Percentiles rank a stretch among this genome's conserved stretches.
These are phyloP conservation scores for Pichia terricola DNA, from an alignment of 1,139 yeast species.

Conservation along the genomic window DNA sequence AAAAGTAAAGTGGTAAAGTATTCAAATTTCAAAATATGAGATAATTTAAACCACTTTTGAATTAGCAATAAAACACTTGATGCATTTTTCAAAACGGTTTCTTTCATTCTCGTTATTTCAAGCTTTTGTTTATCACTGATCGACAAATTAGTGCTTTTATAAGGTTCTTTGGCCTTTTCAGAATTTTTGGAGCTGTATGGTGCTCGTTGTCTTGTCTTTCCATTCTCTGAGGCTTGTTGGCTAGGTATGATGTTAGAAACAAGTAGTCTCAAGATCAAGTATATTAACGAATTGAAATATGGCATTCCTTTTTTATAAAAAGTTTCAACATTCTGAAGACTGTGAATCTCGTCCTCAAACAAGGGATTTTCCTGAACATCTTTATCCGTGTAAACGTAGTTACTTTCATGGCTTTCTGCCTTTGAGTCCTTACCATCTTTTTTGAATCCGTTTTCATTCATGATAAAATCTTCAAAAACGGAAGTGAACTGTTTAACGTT, in stretches of 20 bases:
- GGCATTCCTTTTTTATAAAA: constrained; percentile 48
- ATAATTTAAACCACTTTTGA: constrained; percentile 68
- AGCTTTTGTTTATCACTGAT: constrained; percentile 30
- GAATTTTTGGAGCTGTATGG: constrained; percentile 1
- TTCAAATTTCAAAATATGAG: constrained; percentile 72
- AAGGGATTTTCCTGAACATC: constrained; percentile 27
- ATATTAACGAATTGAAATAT: constrained; percentile 51
- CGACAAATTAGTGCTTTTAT: constrained; percentile 8
- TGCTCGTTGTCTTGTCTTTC: constrained; percentile 10
- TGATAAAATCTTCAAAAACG: constrained; percentile 41
- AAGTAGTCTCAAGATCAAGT: constrained; percentile 54
- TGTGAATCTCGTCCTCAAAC: constrained; percentile 29
- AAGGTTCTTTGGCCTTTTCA: constrained; percentile 10
- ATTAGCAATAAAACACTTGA: constrained; percentile 45
- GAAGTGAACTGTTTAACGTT: constrained; percentile 42
- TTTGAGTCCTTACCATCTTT: constrained; percentile 11
- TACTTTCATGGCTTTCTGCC: constrained; percentile 1
- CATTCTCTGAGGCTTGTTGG: constrained; percentile 11
- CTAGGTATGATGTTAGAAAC: constrained; percentile 33
- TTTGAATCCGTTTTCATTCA: constrained; percentile 51
- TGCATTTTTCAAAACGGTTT: constrained; percentile 54
- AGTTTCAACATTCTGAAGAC: constrained; percentile 49
- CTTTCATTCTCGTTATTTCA: constrained; percentile 54
- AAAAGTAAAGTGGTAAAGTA: constrained; percentile 62
- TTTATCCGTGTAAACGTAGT: constrained; percentile 11